Percentiles rank a stretch among this genome's conserved stretches.
phyloP scores from a whole-genome alignment of 768 basidiomycete species.

The Trametes sanguinea region DNA sequence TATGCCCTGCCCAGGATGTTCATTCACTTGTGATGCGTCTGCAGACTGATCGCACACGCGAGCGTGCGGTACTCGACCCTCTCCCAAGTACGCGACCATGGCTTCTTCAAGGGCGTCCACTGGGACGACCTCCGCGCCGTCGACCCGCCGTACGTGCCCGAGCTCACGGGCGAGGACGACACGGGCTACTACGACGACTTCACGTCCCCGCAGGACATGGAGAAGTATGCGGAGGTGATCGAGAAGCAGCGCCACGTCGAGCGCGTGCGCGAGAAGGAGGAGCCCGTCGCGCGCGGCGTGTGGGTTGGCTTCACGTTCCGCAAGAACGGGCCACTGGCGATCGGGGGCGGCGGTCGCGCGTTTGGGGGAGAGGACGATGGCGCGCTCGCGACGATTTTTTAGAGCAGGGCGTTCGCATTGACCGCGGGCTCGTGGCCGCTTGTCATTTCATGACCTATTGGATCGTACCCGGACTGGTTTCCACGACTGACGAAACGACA shows the following conservation, averaged over 20 bases:
- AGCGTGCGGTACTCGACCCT: slow-evolving; percentile 78
- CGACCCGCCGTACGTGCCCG: slow-evolving; percentile 90
- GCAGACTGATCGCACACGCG: slow-evolving; percentile 84
- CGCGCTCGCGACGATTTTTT: slow-evolving; percentile 40
- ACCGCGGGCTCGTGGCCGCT: too few relatives aligned
- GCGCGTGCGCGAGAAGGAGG: slow-evolving; percentile 85
- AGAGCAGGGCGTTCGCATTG: background rate
- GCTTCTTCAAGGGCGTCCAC: slow-evolving; percentile 76
- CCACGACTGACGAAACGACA: slow-evolving; percentile 8
- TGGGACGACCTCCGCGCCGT: slow-evolving; percentile 81
- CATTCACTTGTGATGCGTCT: background rate
- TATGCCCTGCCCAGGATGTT: background rate
- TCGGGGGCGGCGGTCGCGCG: slow-evolving; percentile 41
- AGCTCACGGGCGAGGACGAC: slow-evolving; percentile 91
- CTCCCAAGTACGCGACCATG: slow-evolving; percentile 68
- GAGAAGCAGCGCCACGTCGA: slow-evolving; percentile 97
- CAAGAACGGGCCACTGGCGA: slow-evolving; percentile 68
- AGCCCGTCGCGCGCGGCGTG: slow-evolving; percentile 67
- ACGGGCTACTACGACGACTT: slow-evolving; percentile 96
- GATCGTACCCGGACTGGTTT: background rate
- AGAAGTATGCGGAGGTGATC: slow-evolving; percentile 96
- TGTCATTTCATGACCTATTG: too few relatives aligned
- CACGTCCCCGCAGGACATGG: slow-evolving; percentile 89
- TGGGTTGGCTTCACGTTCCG: slow-evolving; percentile 95
- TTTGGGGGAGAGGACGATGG: slow-evolving; percentile 34